Evolutionary conservation across 495 filamentous ascomycete genomes (phyloP), one percentile per base, ranked within the genome.

Genomic region (Thermochaetoides thermophila): DNA sequence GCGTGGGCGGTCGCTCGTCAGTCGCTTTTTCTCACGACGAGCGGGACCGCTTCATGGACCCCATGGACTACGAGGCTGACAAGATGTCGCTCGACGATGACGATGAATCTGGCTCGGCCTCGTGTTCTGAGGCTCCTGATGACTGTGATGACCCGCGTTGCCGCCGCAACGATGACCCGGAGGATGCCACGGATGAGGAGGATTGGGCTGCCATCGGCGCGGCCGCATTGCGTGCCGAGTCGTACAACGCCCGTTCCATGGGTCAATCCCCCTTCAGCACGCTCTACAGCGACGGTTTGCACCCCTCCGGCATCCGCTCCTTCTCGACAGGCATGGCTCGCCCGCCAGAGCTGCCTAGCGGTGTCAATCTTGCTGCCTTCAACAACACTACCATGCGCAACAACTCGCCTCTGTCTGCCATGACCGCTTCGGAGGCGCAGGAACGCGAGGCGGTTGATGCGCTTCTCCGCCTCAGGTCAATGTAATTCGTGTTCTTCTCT

Each of bases 151-250:
- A 77, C 19, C 67, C 78, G 46, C 64, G 65, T 45, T 66, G 69
- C 66, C n/a, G n/a, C n/a, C 57, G 56, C 37, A 57, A 57, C 40
- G 65, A 71, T 44, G 71, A 79, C 49, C 73, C 82, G 35, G 78
- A 80, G 43, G 83, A 91, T 50, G 68, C 76, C 32, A 96, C 89
- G n/a, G 89, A 97, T 55, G 84, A 94, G 42, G 89, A 97, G 54
- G 87, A 97, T 59, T 93, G 85, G 85, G 84, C 83, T 14, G 74
- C 77, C 35, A 83, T 94, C 29, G 87, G 85, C 17, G 81, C 86
- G 14, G 83, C 76, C 14, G 78, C 84, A 28, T 68, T 94, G 38
- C 76, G 87, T 32, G 76, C 79, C 26, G 72, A 68, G 10, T 84
- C 78, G 26, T 68, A 78, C 44, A 54, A 56, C 39, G 43, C 48